Percentiles rank a stretch among this genome's conserved stretches.
phyloP scores from a whole-genome alignment of 2,329 filamentous ascomycete species.

The Amphichorda felina region DNA sequence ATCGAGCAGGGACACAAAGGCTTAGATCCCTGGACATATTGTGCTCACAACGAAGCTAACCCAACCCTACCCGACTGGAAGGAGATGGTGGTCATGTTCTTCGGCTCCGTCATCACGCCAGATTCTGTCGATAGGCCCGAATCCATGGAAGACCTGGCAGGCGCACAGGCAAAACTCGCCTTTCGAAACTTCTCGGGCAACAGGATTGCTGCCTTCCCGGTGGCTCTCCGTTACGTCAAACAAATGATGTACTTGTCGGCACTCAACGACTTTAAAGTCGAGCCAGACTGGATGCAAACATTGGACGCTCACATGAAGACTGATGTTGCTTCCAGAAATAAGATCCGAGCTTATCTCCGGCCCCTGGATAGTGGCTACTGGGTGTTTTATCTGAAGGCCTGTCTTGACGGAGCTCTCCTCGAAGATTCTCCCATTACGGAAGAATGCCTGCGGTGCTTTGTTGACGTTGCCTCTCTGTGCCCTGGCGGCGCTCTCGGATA shows the following conservation, averaged over 20 bases:
- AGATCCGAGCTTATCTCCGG: conserved; percentile 42
- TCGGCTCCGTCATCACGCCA: conserved; percentile 23
- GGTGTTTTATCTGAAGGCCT: conserved; percentile 34
- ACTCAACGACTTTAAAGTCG: conserved; percentile 40
- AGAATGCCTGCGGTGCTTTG: conserved; percentile 38
- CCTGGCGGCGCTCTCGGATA: conserved; percentile 37
- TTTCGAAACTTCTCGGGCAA: conserved; percentile 36
- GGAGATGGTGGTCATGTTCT: conserved; percentile 36
- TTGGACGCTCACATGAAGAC: conserved; percentile 62
- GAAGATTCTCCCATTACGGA: conserved; percentile 29
- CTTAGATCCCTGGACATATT: conserved; percentile 54
- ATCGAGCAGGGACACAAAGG: conserved; percentile 84
- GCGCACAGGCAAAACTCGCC: conserved; percentile 6
- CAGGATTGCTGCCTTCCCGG: conserved; percentile 45
- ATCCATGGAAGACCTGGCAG: conserved; percentile 9
- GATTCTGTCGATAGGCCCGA: conserved; percentile 19
- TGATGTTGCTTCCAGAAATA: conserved; percentile 51
- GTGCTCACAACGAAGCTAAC: conserved; percentile 28
- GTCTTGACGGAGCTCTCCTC: conserved; percentile 43
- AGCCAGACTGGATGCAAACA: conserved; percentile 76
- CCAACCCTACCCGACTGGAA: conserved; percentile 37
- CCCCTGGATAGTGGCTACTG: conserved; percentile 24
- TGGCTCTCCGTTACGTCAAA: conserved; percentile 58
- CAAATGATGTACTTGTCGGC: conserved; percentile 39
- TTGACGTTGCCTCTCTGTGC: conserved; percentile 37